Evolutionary conservation across 2,329 filamentous ascomycete genomes (phyloP).

Genomic region (Exophiala calicioides): DNA sequence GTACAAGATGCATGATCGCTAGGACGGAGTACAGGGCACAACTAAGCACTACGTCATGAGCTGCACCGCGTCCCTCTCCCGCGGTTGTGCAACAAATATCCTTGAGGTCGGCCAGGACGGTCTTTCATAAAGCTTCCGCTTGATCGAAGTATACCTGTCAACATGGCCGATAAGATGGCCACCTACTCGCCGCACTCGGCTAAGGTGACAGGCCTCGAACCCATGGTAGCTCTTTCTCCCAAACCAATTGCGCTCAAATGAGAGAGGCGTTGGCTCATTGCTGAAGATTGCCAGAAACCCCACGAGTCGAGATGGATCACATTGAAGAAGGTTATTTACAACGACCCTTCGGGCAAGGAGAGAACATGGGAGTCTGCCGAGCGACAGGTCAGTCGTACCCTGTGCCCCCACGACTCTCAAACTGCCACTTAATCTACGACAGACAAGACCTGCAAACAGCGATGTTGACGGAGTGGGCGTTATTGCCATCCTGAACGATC

Average conservation of each 20-base stretch:
- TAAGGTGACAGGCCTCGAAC: conserved; percentile 26
- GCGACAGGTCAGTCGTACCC: conserved; percentile 39
- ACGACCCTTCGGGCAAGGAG: conserved; percentile 44
- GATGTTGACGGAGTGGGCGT: conserved; percentile 64
- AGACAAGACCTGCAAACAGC: conserved; percentile 40
- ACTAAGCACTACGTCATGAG: not conserved
- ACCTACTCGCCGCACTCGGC: conserved; percentile 27
- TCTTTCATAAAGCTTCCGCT: no score
- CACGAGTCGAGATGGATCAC: conserved; percentile 45
- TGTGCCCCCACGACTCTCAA: not conserved
- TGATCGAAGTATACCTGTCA: conserved; percentile 1
- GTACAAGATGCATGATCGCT: not conserved
- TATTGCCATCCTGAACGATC: conserved; percentile 54
- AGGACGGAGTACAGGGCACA: not conserved
- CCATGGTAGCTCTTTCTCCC: conserved; percentile 25
- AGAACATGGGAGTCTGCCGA: conserved; percentile 50
- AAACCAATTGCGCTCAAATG: not conserved
- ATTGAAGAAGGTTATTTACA: conserved; percentile 46
- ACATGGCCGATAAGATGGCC: conserved; percentile 30
- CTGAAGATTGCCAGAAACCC: conserved; percentile 62
- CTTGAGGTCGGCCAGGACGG: no score
- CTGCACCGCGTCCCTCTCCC: no score
- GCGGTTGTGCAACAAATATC: no score
- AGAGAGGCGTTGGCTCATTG: conserved; percentile 53
- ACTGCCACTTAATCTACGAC: not conserved